phyloP scores from a whole-genome alignment of 2,329 filamentous ascomycete species.

The Cercospora zeina region DNA sequence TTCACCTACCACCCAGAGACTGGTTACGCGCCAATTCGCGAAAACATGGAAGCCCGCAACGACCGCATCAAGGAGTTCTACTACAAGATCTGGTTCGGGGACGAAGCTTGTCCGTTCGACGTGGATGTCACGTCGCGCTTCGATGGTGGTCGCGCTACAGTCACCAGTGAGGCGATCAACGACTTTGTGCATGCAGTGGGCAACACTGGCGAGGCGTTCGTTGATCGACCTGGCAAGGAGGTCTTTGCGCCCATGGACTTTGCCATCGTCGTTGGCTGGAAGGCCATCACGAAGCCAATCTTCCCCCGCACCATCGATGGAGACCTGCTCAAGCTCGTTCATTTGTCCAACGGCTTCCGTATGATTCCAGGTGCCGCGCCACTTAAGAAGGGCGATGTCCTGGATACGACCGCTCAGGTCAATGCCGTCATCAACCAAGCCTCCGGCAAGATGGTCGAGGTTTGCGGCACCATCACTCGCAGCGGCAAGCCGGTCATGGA shows the following conservation, averaged over 20 bases:
- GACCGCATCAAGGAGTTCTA: conserved; percentile 99
- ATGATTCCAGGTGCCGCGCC: conserved; percentile 96
- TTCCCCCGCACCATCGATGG: conserved; percentile 96
- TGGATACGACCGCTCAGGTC: conserved; percentile 91
- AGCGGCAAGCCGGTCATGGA: conserved; percentile 90
- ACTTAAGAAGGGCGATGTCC: conserved; percentile 89
- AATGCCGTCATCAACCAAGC: conserved; percentile 98
- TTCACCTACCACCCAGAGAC: conserved; percentile 95
- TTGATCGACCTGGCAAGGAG: conserved; percentile 90
- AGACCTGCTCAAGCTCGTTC: conserved; percentile 91
- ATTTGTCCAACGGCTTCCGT: conserved; percentile 95
- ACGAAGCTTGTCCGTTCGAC: conserved; percentile 80
- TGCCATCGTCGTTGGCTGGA: conserved; percentile 54
- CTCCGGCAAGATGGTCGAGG: conserved; percentile 98
- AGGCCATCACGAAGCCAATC: conserved; percentile 98
- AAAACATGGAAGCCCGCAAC: conserved; percentile 94
- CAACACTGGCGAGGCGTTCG: conserved; percentile 95
- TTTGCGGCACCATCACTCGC: conserved; percentile 93
- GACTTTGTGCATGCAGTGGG: conserved; percentile 99
- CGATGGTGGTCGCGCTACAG: conserved; percentile 81
- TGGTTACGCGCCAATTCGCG: conserved; percentile 94
- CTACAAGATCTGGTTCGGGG: conserved; percentile 95
- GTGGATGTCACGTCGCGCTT: conserved; percentile 83
- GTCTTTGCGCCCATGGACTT: conserved; percentile 97
- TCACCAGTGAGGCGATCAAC: conserved; percentile 90